phyloP scores from a whole-genome alignment of 2,329 filamentous ascomycete species.

The Magnaporthiopsis poae region DNA sequence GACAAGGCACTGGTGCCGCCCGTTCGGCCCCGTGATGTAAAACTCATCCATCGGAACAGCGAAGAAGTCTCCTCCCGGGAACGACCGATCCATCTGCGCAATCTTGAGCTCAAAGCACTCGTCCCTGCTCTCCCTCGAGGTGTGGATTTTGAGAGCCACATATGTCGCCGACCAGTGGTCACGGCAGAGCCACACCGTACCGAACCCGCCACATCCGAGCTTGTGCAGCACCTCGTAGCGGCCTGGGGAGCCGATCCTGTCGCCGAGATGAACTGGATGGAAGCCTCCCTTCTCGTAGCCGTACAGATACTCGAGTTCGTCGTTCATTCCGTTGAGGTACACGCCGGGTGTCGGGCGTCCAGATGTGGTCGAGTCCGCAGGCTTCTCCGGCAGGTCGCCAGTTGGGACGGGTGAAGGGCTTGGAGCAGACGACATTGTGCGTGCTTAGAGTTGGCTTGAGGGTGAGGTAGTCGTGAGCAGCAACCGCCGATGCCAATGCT shows the following conservation, averaged over 20 bases:
- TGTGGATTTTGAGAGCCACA: constrained; percentile 2
- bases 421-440: no score
- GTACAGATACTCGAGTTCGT: constrained; percentile 9
- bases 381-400: no score
- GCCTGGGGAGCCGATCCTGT: constrained; percentile 10
- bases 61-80: constrained; percentile 10
- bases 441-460: no score
- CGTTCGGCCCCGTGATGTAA: constrained; percentile 1
- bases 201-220: constrained; percentile 16
- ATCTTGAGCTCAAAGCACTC: not conserved
- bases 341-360: not conserved
- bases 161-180: constrained; percentile 9
- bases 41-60: constrained; percentile 6
- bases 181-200: constrained; percentile 18
- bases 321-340: not conserved
- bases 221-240: constrained; percentile 17
- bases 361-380: no score
- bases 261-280: constrained; percentile 18
- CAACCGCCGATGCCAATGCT: no score
- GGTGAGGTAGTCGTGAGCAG: no score
- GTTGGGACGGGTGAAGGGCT: no score
- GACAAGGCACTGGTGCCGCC: constrained; percentile 7
- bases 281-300: constrained; percentile 13
- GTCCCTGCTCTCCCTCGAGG: not conserved
- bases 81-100: constrained; percentile 7